Base-by-base conservation (phyloP, 495 filamentous ascomycete species). In the Aspergillus affinis region DNA sequence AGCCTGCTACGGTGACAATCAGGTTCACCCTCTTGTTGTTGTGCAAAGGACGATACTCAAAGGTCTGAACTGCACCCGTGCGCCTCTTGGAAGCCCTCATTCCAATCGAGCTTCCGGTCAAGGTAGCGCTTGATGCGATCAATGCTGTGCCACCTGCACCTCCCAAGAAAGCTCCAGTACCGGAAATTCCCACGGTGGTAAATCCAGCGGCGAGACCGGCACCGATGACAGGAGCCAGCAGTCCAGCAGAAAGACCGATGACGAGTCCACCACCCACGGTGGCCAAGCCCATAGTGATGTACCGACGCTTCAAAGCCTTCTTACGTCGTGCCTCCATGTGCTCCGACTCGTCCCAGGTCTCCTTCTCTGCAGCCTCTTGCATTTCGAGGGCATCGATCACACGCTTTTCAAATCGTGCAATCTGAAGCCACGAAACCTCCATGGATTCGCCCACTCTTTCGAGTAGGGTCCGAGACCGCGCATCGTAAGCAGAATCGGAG, bases 1-100 rank as follows among this genome's bases (percentile, higher is more conserved):
- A 99, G 12, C 94, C 94, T 6, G 93, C 90, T 27, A 99, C 84
- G 0, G 95, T 97, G 49, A 99, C 87, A 64, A 99, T 98, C 26
- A 99, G 79, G 66, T 98, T 98, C 45, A 97, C 89, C 60, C 92
- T 82, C 73, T 99, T 98, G 72, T 97, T 97, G 75, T 99, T 98
- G 74, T 98, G 91, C 50, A 99, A 74, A 29, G 94, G 94, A 46
- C 93, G 84, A 67, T 97, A 99, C 75, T 99, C 94, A 67, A 99
- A 99, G 0, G 93, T 98, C 66, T 86, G 88, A 23, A 99, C 95
- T 12, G 93, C 86, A 27, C 95, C 95, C 1, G 87, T 97, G 47
- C 94, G 82, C 62, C 93, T 83, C 62, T 90, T 78, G 2, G 92
- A 89, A n/a, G 94, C 93, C 70, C 84, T 87, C 53, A 91, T 81